phyloP scores from a whole-genome alignment of 2,329 filamentous ascomycete species.

The Aspergillus sojae region DNA sequence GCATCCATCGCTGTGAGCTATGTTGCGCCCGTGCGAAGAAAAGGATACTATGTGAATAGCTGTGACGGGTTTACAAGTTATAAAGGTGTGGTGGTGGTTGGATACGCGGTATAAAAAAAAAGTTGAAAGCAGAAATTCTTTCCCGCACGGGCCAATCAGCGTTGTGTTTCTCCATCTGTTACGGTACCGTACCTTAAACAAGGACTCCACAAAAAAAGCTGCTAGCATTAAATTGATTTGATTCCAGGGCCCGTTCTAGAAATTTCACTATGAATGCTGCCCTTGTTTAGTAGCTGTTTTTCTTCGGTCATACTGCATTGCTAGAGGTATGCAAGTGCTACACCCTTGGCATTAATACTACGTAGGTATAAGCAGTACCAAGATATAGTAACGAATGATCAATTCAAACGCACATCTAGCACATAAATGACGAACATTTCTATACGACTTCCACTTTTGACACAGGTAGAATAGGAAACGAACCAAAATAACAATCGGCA shows the following conservation, averaged over 20 bases:
- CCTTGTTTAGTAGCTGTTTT: background rate
- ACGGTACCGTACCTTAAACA: background rate
- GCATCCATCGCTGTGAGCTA: slow-evolving; percentile 43
- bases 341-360: background rate
- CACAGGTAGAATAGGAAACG: slow-evolving; percentile 1
- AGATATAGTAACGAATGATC: background rate
- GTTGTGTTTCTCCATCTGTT: slow-evolving; percentile 6
- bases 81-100: slow-evolving; percentile 11
- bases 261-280: background rate
- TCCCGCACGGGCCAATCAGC: slow-evolving; percentile 39
- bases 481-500: slow-evolving; percentile 6
- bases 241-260: background rate
- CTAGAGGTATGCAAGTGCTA: background rate
- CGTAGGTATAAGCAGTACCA: background rate
- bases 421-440: slow-evolving; percentile 4
- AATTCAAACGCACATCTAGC: slow-evolving; percentile 2
- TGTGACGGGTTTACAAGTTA: slow-evolving; percentile 1
- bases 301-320: background rate
- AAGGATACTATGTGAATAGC: background rate
- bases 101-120: slow-evolving; percentile 27
- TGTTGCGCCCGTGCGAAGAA: slow-evolving; percentile 5
- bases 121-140: slow-evolving; percentile 26
- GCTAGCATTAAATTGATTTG: background rate
- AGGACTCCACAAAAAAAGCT: slow-evolving; percentile 4
- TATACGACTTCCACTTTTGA: slow-evolving; percentile 10